Evolutionary conservation across 2,329 filamentous ascomycete genomes (phyloP), one percentile per base, ranked within the genome.

Genomic region (Aspergillus floridensis): DNA sequence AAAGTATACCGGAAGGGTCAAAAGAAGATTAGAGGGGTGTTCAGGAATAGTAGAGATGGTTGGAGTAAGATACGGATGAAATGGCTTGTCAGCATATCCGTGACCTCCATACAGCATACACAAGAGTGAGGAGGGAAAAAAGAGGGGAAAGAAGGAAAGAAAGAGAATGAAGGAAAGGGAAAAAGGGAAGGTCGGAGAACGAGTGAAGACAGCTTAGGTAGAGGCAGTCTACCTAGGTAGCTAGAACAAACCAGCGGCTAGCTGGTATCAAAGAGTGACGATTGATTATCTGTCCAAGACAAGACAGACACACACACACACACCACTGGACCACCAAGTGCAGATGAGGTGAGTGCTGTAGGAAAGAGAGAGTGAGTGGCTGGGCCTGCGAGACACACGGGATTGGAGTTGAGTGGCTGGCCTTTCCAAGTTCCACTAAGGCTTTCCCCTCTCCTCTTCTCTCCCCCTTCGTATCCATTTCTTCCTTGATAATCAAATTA

Each of bases 251-350:
- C 32, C 41, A 55, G 53, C 53, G 53, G 53, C 41, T 55, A 48
- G 44, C 41, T 55, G 53, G 53, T 55, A 46, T 55, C 53, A 55
- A 47, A 48, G 44, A 55, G 29, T 55, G 53, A 55, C 53, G 53
- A 55, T 55, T 52, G 4, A 8, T 22, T 38, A 44, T 44, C 38
- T 16, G 38, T 44, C 38, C 38, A 44, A 44, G 38, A 44, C 38
- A 44, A 44, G 38, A 44, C 38, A 22, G 22, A 22, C 22, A 22
- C 3, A 22, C 22, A 22, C 4, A 41, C 12, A 41, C 5, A 41
- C 6, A 41, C 12, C 38, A 26, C 24, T 22, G 22, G 6, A 26
- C 24, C 24, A 26, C 24, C 24, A 7, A 26, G 6, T 26, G 24
- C 24, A 26, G n/a, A 19, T 16, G 6, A 8, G n/a, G 38, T n/a